A percentile compares a stretch with the other conserved stretches of the same genome.
phyloP scores from a whole-genome alignment of 495 filamentous ascomycete species.

The Aspergillus hancockii region DNA sequence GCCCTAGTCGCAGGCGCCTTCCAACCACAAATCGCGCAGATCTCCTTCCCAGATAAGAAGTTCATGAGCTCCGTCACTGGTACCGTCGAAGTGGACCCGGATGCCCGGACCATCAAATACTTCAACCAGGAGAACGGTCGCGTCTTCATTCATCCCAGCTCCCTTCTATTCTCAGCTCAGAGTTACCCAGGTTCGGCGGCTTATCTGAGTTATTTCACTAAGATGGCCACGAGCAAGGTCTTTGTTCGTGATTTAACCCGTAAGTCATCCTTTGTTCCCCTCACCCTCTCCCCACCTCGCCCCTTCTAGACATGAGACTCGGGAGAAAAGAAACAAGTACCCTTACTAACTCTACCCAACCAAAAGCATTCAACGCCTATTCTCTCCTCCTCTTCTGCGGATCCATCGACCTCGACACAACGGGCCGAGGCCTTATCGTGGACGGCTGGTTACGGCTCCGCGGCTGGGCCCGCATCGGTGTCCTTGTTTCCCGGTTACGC shows the following conservation, averaged over 20 bases:
- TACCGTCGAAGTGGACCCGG: slow-evolving; percentile 88
- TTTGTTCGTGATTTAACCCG: slow-evolving; percentile 89
- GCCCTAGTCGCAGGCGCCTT: slow-evolving; percentile 90
- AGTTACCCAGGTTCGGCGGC: slow-evolving; percentile 64
- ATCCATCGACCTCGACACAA: slow-evolving; percentile 78
- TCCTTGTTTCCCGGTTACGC: slow-evolving; percentile 78
- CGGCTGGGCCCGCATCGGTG: slow-evolving; percentile 94
- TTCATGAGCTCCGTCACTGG: slow-evolving; percentile 82
- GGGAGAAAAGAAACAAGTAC: background rate
- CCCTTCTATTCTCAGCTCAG: slow-evolving; percentile 81
- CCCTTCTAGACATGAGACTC: background rate
- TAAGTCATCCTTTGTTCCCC: slow-evolving; percentile 43
- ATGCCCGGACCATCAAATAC: slow-evolving; percentile 88
- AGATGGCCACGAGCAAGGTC: slow-evolving; percentile 86
- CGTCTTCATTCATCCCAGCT: slow-evolving; percentile 89
- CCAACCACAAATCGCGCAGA: slow-evolving; percentile 85
- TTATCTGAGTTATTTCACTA: slow-evolving; percentile 84
- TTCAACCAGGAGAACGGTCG: slow-evolving; percentile 83
- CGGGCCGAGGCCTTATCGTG: slow-evolving; percentile 83
- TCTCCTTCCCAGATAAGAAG: slow-evolving; percentile 92
- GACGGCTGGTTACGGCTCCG: slow-evolving; percentile 90
- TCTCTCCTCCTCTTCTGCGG: slow-evolving; percentile 89
- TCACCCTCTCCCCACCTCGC: no score
- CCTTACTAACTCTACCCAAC: background rate
- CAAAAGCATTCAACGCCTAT: slow-evolving; percentile 83